Evolutionary conservation across 1,284 basidiomycete genomes (phyloP).

Genomic region (Sanghuangporus weigelae): DNA sequence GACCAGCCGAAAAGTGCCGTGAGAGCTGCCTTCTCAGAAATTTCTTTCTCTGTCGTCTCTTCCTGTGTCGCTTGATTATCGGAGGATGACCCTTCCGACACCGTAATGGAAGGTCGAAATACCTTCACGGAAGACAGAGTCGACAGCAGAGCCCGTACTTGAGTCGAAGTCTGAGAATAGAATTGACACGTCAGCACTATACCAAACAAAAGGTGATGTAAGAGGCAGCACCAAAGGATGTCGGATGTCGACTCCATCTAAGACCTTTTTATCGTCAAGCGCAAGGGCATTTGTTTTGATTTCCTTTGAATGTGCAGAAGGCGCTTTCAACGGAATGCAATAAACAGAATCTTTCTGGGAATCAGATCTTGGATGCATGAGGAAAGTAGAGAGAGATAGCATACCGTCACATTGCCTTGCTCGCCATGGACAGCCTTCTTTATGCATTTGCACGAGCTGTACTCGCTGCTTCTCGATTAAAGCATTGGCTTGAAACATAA

Average conservation of each 20-base stretch:
- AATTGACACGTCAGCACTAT: constrained; percentile 13
- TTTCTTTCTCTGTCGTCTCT: constrained; percentile 15
- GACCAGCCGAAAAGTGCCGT: constrained; percentile 69
- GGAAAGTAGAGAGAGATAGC: constrained; percentile 21
- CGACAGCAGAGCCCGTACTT: constrained; percentile 29
- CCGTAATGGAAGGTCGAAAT: background rate
- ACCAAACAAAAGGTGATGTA: constrained; percentile 8
- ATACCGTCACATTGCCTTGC: constrained; percentile 70
- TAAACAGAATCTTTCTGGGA: constrained; percentile 58
- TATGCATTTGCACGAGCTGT: constrained; percentile 63
- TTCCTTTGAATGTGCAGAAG: constrained; percentile 51
- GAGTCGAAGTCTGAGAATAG: constrained; percentile 27
- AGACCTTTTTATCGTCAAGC: constrained; percentile 38
- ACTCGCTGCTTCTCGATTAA: constrained; percentile 66
- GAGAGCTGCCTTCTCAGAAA: constrained; percentile 53
- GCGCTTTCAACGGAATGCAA: constrained; percentile 63
- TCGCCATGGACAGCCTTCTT: constrained; percentile 78
- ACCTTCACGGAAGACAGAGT: constrained; percentile 27
- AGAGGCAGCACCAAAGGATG: constrained; percentile 59
- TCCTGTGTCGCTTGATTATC: background rate
- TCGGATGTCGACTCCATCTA: constrained; percentile 53
- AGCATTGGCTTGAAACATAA: constrained; percentile 43
- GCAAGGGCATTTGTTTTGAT: constrained; percentile 50
- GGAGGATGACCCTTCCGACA: background rate
- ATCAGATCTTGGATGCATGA: constrained; percentile 3